Conservation (phyloP, 345 rosid species). For the Citrus trifoliata region DNA sequence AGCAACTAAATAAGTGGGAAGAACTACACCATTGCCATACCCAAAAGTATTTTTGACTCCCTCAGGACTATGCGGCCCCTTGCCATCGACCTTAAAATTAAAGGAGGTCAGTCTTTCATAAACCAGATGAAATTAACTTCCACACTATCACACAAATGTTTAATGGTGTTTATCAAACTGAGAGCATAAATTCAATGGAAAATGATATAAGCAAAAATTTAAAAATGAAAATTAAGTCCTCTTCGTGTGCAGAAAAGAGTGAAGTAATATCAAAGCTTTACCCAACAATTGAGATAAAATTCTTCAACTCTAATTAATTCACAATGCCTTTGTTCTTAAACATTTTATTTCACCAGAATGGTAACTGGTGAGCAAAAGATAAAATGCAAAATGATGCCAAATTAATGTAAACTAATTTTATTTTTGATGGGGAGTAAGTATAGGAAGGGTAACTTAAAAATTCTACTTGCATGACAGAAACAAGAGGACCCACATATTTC, state of each 20-base stretch:
- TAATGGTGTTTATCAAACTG: not conserved
- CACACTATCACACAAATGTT: not conserved
- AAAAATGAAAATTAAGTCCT: not conserved
- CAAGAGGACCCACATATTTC: not conserved
- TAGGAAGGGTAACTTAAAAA: not conserved
- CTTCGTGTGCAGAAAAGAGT: not conserved
- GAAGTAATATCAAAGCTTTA: not conserved
- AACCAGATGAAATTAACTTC: conserved; percentile 9
- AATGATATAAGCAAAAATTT: not conserved
- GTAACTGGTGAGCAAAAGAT: not conserved
- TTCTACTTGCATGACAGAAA: not conserved
- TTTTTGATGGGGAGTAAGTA: not conserved
- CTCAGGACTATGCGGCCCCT: conserved; percentile 12
- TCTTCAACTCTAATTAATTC: not conserved
- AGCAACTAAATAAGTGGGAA: conserved; percentile 17
- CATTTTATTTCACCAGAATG: not conserved
- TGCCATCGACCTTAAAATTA: conserved; percentile 29
- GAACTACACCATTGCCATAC: conserved; percentile 14
- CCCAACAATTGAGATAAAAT: not conserved
- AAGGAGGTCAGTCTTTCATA: conserved; percentile 19
- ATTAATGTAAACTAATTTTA: not conserved
- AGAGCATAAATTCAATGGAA: not conserved
- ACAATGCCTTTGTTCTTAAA: not conserved
- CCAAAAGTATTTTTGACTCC: conserved; percentile 15
- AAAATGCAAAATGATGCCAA: not conserved